Base-by-base conservation (phyloP, 2,329 filamentous ascomycete species). In the Aspergillus calidoustus region DNA sequence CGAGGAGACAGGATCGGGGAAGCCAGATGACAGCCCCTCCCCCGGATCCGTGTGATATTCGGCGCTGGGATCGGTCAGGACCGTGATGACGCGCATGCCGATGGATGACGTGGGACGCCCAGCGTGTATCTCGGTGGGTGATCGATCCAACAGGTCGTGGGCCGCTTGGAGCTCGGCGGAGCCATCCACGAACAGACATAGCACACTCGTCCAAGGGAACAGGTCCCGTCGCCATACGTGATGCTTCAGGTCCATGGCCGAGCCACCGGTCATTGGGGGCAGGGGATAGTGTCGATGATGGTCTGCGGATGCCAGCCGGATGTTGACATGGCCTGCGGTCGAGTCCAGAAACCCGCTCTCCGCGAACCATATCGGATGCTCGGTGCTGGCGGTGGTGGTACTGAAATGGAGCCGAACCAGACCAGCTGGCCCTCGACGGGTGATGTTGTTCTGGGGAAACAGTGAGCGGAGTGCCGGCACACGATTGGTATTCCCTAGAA, bases 131-230 rank as follows among this genome's bases (percentile, higher is more conserved):
- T 51, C 28, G 49, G 49, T 51, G 28, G 50, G n/a, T 11, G 31
- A 52, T 41, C 50, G 6, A 41, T 59, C 44, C 25, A 67, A 59
- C 48, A 64, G 57, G 28, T 59, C 38, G 25, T 43, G 51, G 30
- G 48, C 48, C 28, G 48, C 48, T 31, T 51, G 48, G 48, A 65
- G 52, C 25, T 65, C 63, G 44, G 51, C 58, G n/a, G 28, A n/a
- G 22, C 53, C 60, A 44, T 65, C 59, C 47, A 64, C 53, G 31
- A 68, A 68, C 5, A 68, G 41, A 52, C 62, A 68, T 22, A 65
- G 23, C 22, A 65, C 25, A 30, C 63, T 51, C n/a, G 62, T 63
- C 66, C 59, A 66, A 28, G 64, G 59, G 22, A 66, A 55, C 17
- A 66, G 49, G 49, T 11, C 49, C 49, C 28, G 49, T 51, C 28